These are phyloP conservation scores for Xylaria palmicola DNA, from an alignment of 495 filamentous ascomycete species.

Conservation along the genomic window DNA sequence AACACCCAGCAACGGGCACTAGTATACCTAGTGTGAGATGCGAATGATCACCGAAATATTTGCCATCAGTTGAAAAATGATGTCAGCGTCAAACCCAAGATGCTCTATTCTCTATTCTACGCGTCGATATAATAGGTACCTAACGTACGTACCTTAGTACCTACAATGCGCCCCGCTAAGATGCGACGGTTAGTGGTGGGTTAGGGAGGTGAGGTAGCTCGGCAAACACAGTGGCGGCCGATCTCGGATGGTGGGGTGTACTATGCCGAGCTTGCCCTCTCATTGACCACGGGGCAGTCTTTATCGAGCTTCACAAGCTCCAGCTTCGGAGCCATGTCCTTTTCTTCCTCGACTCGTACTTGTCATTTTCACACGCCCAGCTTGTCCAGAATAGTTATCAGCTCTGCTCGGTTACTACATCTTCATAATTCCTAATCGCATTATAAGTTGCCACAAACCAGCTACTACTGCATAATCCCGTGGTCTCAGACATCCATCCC, in stretches of 20 bases:
- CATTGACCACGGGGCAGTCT: slow-evolving; percentile 17
- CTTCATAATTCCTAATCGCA: no score
- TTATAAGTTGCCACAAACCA: neutral
- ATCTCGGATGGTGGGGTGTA: slow-evolving; percentile 36
- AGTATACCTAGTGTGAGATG: no score
- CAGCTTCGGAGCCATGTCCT: slow-evolving; percentile 9
- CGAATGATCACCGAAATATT: no score
- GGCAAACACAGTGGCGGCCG: slow-evolving; percentile 13
- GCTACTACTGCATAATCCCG: neutral
- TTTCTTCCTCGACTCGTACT: neutral
- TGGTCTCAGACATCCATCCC: neutral
- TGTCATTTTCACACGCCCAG: neutral
- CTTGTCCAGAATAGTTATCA: neutral
- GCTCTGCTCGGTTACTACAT: no score
- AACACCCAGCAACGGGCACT: no score
- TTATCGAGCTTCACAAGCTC: slow-evolving; percentile 9
- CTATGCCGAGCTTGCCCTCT: slow-evolving; percentile 16
- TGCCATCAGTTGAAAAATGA: no score
- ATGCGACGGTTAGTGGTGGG: neutral
- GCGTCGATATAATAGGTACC: no score
- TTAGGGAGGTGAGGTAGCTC: neutral
- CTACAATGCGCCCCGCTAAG: neutral
- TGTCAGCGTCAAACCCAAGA: neutral
- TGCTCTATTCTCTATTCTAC: no score
- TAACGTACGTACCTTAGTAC: neutral